Conservation (phyloP, 257 asterid genomes). For the Gardenia jasminoides region DNA sequence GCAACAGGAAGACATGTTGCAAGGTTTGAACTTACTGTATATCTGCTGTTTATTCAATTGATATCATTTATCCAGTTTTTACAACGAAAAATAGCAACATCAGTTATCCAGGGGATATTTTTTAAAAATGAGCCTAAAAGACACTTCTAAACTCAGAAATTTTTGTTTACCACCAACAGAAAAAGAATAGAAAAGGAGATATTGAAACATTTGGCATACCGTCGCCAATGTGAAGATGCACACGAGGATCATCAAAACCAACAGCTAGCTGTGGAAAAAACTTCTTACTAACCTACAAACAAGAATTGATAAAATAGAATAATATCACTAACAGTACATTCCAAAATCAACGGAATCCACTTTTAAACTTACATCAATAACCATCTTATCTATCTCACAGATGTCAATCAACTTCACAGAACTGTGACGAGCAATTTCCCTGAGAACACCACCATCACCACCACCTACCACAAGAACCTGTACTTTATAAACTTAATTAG, state of each 20-base stretch:
- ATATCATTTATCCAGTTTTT: neutral
- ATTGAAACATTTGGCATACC: conserved; percentile 40
- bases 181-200: neutral
- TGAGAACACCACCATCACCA: conserved; percentile 98
- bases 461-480: conserved; percentile 99
- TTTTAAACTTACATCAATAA: conserved; percentile 74
- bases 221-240: conserved; percentile 90
- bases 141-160: neutral
- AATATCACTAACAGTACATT: neutral
- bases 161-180: neutral
- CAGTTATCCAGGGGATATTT: neutral
- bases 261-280: conserved; percentile 88
- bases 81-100: neutral
- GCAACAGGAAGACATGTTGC: neutral
- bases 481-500: conserved; percentile 16
- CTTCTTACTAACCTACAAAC: conserved; percentile 79
- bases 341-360: conserved; percentile 8
- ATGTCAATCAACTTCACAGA: conserved; percentile 89
- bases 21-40: neutral
- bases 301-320: conserved; percentile 7
- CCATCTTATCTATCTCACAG: conserved; percentile 96
- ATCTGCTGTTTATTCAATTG: neutral
- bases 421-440: conserved; percentile 89
- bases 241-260: conserved; percentile 97
- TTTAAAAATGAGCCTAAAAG: neutral